Conservation (phyloP, 768 basidiomycete genomes). For the Pulveroboletus sp. region DNA sequence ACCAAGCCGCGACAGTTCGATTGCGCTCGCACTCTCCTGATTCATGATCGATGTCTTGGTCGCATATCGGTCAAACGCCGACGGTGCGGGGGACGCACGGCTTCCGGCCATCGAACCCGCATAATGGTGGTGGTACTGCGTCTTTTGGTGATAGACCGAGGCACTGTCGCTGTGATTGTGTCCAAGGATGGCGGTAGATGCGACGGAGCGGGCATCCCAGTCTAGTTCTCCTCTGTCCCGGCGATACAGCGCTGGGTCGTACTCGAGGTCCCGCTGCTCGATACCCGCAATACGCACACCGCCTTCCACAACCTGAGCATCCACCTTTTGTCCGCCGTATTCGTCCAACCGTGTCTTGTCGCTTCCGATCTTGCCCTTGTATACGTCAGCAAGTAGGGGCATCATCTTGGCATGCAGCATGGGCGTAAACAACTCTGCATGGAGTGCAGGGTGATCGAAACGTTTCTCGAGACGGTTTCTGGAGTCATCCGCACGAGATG, state of each 20-base stretch:
- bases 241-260: slow-evolving; percentile 73
- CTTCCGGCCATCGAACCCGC: slow-evolving; percentile 31
- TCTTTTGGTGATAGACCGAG: slow-evolving; percentile 39
- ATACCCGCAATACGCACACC: slow-evolving; percentile 82
- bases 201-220: slow-evolving; percentile 80
- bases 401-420: slow-evolving; percentile 87
- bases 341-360: slow-evolving; percentile 67
- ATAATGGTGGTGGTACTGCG: slow-evolving; percentile 30
- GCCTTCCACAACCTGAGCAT: slow-evolving; percentile 68
- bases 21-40: slow-evolving; percentile 30
- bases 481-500: slow-evolving; percentile 66
- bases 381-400: slow-evolving; percentile 70
- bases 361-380: slow-evolving; percentile 62
- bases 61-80: slow-evolving; percentile 59
- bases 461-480: slow-evolving; percentile 79
- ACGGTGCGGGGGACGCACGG: slow-evolving; percentile 37
- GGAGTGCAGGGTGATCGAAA: slow-evolving; percentile 92
- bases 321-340: slow-evolving; percentile 73
- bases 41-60: slow-evolving; percentile 39
- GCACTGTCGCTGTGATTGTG: slow-evolving; percentile 35
- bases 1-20: slow-evolving; percentile 57
- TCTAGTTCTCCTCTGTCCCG: slow-evolving; percentile 82
- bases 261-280: slow-evolving; percentile 75
- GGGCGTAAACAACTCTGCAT: slow-evolving; percentile 81
- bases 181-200: slow-evolving; percentile 50